Percentiles rank a stretch among this genome's conserved stretches.
phyloP scores from a whole-genome alignment of 2,329 filamentous ascomycete species.

The Triangularia setosa region DNA sequence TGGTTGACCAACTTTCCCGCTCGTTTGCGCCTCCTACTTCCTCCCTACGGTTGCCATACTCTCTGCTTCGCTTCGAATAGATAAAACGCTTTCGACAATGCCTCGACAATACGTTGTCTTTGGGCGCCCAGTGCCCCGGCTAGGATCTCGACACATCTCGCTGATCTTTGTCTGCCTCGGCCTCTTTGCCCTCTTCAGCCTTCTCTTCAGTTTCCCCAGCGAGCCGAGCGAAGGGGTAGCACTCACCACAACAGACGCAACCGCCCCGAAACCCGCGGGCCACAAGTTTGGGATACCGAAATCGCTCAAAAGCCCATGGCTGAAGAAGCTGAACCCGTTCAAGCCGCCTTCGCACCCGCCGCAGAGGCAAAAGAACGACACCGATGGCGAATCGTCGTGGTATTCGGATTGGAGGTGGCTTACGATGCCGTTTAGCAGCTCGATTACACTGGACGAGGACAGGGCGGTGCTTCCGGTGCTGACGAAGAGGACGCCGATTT shows the following conservation, averaged over 20 bases:
- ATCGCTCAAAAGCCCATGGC: slow-evolving; percentile 42
- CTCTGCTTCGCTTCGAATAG: not conserved
- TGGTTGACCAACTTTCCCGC: not conserved
- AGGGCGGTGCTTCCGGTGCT: slow-evolving; percentile 79
- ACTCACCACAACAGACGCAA: not conserved
- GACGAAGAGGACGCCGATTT: slow-evolving; percentile 66
- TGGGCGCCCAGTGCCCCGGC: slow-evolving; percentile 46
- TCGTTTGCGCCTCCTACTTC: not conserved
- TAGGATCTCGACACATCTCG: slow-evolving; percentile 51
- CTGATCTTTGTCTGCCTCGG: slow-evolving; percentile 49
- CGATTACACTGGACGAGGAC: slow-evolving; percentile 74
- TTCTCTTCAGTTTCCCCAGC: slow-evolving; percentile 50
- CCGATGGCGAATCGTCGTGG: slow-evolving; percentile 76
- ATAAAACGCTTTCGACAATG: slow-evolving; percentile 33
- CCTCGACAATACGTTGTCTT: slow-evolving; percentile 45
- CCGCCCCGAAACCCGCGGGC: slow-evolving; percentile 43
- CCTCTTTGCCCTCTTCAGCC: slow-evolving; percentile 50
- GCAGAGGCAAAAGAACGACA: slow-evolving; percentile 72
- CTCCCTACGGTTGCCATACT: not conserved
- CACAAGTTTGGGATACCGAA: slow-evolving; percentile 47
- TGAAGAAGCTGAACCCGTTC: slow-evolving; percentile 61
- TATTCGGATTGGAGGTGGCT: slow-evolving; percentile 87
- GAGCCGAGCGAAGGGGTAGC: too few species aligned
- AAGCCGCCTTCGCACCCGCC: slow-evolving; percentile 66
- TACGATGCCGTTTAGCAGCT: slow-evolving; percentile 76